Evolutionary conservation across 1,139 yeast species (phyloP).

Genomic region (Geotrichum klebahnii): DNA sequence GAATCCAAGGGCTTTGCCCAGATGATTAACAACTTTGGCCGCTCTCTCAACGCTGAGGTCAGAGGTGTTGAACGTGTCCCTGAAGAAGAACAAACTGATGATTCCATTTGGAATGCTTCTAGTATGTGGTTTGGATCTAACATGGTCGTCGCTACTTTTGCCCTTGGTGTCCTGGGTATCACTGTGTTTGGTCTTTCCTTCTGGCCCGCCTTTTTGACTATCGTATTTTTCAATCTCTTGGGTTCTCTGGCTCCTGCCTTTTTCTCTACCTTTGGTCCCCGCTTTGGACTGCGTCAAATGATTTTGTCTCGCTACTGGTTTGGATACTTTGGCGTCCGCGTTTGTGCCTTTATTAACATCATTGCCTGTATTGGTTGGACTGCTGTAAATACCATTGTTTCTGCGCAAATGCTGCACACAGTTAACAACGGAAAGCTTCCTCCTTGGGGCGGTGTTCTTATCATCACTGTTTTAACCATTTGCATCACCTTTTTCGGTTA

Average conservation of each 20-base stretch:
- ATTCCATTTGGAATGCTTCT: conserved; percentile 63
- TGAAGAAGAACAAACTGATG: conserved; percentile 62
- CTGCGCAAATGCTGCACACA: conserved; percentile 78
- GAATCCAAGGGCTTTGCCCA: background rate
- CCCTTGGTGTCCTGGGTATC: conserved; percentile 78
- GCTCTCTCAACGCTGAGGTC: conserved; percentile 44
- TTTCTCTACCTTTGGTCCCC: conserved; percentile 79
- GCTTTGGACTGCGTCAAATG: conserved; percentile 86
- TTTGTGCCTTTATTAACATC: conserved; percentile 72
- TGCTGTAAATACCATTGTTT: conserved; percentile 84
- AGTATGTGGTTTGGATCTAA: conserved; percentile 94
- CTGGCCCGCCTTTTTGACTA: conserved; percentile 60
- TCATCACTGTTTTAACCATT: conserved; percentile 65
- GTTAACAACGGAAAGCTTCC: conserved; percentile 68
- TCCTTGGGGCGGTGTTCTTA: conserved; percentile 85
- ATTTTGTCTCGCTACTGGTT: conserved; percentile 70
- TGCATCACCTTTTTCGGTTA: conserved; percentile 83
- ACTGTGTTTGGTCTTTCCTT: conserved; percentile 50
- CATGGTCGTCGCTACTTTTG: conserved; percentile 77
- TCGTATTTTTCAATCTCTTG: conserved; percentile 65
- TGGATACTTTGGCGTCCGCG: conserved; percentile 71
- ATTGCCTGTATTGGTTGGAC: conserved; percentile 95
- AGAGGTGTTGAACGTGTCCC: conserved; percentile 68
- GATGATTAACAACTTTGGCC: background rate
- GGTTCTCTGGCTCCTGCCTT: conserved; percentile 80